Base-by-base conservation (phyloP, 2,329 filamentous ascomycete genomes). In the Purpureocillium lavendulum region DNA sequence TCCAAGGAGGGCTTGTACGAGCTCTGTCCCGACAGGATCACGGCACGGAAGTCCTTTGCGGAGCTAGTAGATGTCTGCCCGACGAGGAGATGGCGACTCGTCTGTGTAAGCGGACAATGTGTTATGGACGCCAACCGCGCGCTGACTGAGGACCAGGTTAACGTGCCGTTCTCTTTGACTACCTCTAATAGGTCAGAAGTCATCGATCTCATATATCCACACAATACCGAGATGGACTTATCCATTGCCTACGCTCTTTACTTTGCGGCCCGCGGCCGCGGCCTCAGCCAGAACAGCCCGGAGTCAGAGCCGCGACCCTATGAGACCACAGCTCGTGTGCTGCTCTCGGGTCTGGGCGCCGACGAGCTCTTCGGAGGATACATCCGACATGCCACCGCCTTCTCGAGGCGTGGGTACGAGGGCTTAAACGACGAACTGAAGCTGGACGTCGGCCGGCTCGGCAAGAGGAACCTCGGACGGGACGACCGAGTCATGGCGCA, bases 141-240 rank as follows among this genome's bases (percentile, higher is more conserved):
- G 11, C 15, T 41, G 30, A 38, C 34, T 45, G 8, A 46, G 7
- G 28, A 17, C 35, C 11, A 82, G 69, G 72, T 96, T 40, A 83
- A 98, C 53, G 70, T 98, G 21, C 84, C 90, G 0, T 96, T 90
- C 56, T 56, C 69, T 6, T 84, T 94, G 50, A 84, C 82, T 0
- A 56, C 80, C 33, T 69, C 71, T 2, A 84, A 94, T 51, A 78
- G 86, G 45, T 54, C 71, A 3, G 72, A 71, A 18, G 75, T 98
- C 15, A 74, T 89, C 30, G 72, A 77, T 2, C 69, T 98, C 14
- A 96, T 98, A 58, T 73, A 84, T 49, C 92, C 92, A 0, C 92
- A 98, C 61, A 90, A 95, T 49, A 98, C 92, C 0, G 92, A 98
- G 61, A 98, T 98, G 92, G 92, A 98, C 53, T 70, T 98, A 1